Base-by-base conservation (phyloP, 2,329 filamentous ascomycete species). In the Gyromitra esculenta region DNA sequence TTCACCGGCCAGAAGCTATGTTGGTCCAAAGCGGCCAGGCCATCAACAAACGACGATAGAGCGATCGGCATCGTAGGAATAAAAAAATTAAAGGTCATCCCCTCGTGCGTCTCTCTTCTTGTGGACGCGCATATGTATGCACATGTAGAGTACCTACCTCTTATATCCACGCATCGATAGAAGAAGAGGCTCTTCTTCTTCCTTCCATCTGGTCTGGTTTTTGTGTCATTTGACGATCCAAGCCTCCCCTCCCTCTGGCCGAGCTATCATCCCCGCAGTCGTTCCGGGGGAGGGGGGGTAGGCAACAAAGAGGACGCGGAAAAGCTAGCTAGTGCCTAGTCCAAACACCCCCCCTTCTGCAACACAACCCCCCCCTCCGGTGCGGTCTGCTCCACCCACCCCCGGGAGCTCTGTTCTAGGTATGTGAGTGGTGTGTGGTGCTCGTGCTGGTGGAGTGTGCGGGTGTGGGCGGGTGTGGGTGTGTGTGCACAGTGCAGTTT, bases 161-260 rank as follows among this genome's bases (percentile, higher is more conserved):
- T 77, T 73, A 73, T 73, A 77, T 74, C 63, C 57, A 43, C 59
- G 69, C 75, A 73, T 74, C 73, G 59, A 65, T 41, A 65, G 65
- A 56, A 71, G 37, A 77, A 77, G 75, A 77, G 75, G 70, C 75
- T 68, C 75, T 52, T 71, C 73, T 76, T 76, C 71, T 69, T 74
- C 64, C 45, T 70, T 75, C 72, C 72, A 70, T 71, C 72, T 71
- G 72, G 75, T 60, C 69, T 62, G 57, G 70, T 77, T 77, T 77
- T 75, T 54, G 52, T 73, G 64, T 74, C 75, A 77, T 77, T 77
- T 77, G 75, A 69, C 45, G 64, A 74, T 65, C 57, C 57, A 76
- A 63, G 71, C 70, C 66, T 74, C 56, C 25, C 25, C 70, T 68
- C 63, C 37, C 68, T 72, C 62, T 68, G 63, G 71, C 52, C 54